phyloP scores from a whole-genome alignment of 73 alveolate species.

The Tetrahymena thermophila region DNA sequence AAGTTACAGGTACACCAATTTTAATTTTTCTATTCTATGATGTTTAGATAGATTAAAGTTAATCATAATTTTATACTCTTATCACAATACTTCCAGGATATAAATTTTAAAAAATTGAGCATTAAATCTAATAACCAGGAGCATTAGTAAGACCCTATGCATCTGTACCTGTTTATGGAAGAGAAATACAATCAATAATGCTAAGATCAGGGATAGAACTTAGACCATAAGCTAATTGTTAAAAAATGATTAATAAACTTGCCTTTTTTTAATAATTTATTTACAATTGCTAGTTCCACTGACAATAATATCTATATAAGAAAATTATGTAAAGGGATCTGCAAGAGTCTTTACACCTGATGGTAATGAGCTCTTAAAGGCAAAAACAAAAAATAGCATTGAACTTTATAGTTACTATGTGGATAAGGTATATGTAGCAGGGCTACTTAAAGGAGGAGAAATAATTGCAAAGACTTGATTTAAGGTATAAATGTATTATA shows the following conservation, averaged over 20 bases:
- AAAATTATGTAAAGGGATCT: slow-evolving; percentile 27
- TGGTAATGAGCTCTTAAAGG: background rate
- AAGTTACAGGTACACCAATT: background rate
- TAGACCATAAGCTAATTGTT: slow-evolving; percentile 4
- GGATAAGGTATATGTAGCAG: slow-evolving; percentile 10
- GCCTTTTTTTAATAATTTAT: background rate
- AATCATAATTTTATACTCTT: background rate
- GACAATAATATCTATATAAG: slow-evolving; percentile 13
- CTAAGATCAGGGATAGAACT: background rate
- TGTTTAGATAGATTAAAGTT: background rate
- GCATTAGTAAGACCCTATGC: slow-evolving; percentile 1
- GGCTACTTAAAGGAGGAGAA: background rate
- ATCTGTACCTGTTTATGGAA: background rate
- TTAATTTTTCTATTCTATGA: background rate
- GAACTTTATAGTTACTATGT: background rate
- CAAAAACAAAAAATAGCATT: background rate
- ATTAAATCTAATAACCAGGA: background rate
- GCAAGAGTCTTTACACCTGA: slow-evolving; percentile 33
- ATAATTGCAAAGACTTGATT: background rate
- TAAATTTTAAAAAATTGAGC: background rate
- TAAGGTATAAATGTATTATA: background rate
- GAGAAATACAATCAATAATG: background rate
- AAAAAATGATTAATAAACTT: background rate
- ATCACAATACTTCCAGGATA: background rate
- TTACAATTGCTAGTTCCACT: background rate